Base-by-base conservation (phyloP, 1,284 basidiomycete genomes). In the Tetrapyrgos nigripes region DNA sequence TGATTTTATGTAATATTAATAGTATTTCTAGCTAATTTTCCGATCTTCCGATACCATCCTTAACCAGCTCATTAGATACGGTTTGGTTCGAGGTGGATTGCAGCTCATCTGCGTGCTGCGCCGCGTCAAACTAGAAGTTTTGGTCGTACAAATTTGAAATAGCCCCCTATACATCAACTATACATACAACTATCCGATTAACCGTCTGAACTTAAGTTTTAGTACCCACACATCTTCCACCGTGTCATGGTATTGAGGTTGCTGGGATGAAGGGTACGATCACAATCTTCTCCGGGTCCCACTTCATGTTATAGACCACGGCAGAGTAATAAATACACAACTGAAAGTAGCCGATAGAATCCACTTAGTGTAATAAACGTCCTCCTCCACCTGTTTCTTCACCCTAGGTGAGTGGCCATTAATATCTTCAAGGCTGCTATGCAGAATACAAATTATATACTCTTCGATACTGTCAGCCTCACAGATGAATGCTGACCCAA, bases 351-450 rank as follows among this genome's bases (percentile, higher is more conserved):
- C 21, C 14, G 17, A n/a, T 63, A 86, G 85, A 49, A 87, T 84
- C 50, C 76, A 77, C 58, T 75, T 73, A n/a, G 74, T 83, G 70
- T 81, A 85, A 64, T 86, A 87, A 2, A 84, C 63, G 64, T 87
- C 85, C 27, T 66, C 66, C 63, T 85, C 78, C 21, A 86, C 70
- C 44, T 79, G 62, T 55, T 75, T 74, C 65, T 69, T 78, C 40
- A 78, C 83, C 78, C 64, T 84, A 75, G 28, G 17, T 44, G 51
- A 79, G 85, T 74, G 45, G 85, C 62, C 43, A 76, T 66, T 0
- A 82, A 85, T 5, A 79, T 84, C 19, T 80, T 68, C 57, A 82
- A 77, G 60, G 80, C 21, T 24, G 28, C n/a, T 3, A 19, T 26
- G 23, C n/a, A 11, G 10, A 11, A 3, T 17, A 33, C n/a, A 43